Conservation (phyloP, 768 basidiomycete genomes). For the Boletus subcaerulescens region DNA sequence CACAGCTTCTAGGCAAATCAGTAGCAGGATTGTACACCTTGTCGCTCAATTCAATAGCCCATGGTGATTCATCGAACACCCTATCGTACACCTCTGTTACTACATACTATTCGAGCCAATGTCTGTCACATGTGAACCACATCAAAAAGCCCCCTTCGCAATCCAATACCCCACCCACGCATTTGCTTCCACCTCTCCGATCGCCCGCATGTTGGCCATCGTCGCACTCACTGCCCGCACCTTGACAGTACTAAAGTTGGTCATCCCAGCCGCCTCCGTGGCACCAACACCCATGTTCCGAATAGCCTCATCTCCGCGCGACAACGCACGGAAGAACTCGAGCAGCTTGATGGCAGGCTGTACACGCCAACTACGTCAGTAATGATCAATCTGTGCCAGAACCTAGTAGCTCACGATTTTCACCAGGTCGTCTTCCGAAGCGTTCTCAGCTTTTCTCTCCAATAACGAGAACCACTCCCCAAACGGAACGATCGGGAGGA, state of each 20-base stretch:
- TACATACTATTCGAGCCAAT: not conserved
- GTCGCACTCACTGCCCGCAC: slow-evolving; percentile 15
- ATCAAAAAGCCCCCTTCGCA: slow-evolving; percentile 19
- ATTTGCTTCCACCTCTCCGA: slow-evolving; percentile 22
- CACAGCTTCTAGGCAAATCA: too few species aligned
- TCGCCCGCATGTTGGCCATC: slow-evolving; percentile 24
- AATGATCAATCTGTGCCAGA: not conserved
- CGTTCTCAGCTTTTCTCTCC: slow-evolving; percentile 16
- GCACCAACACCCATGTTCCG: not conserved
- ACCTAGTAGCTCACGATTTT: slow-evolving; percentile 28
- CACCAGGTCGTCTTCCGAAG: slow-evolving; percentile 26
- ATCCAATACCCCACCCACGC: slow-evolving; percentile 28
- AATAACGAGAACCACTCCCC: slow-evolving; percentile 34
- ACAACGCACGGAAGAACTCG: slow-evolving; percentile 31
- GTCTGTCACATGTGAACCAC: too few species aligned
- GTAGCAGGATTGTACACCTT: too few species aligned
- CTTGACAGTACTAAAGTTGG: slow-evolving; percentile 18
- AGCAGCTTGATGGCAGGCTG: slow-evolving; percentile 37
- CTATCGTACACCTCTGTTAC: too few species aligned
- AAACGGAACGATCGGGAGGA: slow-evolving; percentile 33
- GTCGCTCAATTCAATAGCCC: too few species aligned
- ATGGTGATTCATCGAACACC: too few species aligned
- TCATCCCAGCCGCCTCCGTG: slow-evolving; percentile 21
- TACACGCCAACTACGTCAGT: not conserved
- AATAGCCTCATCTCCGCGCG: slow-evolving; percentile 13